These are phyloP conservation scores for Stentor coeruleus DNA, from an alignment of 73 alveolate species.

Conservation along the genomic window DNA sequence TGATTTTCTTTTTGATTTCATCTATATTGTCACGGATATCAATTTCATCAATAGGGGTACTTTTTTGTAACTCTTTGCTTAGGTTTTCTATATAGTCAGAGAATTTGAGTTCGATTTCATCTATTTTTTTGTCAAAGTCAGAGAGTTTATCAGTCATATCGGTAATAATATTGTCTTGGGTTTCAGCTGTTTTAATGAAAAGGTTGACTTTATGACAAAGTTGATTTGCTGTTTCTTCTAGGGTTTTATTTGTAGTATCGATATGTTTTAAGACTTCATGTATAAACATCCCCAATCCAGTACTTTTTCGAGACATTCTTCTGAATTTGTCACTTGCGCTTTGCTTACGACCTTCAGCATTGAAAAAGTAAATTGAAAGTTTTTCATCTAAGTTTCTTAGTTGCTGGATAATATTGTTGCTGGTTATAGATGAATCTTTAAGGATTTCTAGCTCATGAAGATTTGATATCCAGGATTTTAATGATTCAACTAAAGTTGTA, in stretches of 20 bases:
- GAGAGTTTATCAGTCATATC: not conserved
- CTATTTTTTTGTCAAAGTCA: not conserved
- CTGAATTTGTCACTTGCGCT: not conserved
- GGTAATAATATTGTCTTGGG: not conserved
- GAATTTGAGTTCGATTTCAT: conserved; percentile 1
- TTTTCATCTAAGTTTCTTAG: not conserved
- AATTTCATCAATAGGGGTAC: not conserved
- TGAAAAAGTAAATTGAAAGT: not conserved
- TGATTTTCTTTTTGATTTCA: not conserved
- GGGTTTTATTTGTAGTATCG: not conserved
- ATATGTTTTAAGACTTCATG: not conserved
- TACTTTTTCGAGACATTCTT: not conserved
- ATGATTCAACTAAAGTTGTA: no score
- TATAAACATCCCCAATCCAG: not conserved
- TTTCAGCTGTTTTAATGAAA: not conserved
- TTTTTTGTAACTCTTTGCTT: not conserved
- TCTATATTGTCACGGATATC: not conserved
- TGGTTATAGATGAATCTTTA: no score
- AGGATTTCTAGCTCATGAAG: not conserved
- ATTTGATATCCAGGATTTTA: not conserved
- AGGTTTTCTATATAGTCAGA: not conserved
- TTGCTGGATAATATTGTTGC: not conserved
- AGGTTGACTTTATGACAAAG: not conserved
- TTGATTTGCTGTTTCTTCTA: not conserved
- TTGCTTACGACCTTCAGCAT: not conserved